Percentiles rank a stretch among this genome's conserved stretches.
phyloP scores from a whole-genome alignment of 1,284 basidiomycete genomes.

The Puccinia triticina region DNA sequence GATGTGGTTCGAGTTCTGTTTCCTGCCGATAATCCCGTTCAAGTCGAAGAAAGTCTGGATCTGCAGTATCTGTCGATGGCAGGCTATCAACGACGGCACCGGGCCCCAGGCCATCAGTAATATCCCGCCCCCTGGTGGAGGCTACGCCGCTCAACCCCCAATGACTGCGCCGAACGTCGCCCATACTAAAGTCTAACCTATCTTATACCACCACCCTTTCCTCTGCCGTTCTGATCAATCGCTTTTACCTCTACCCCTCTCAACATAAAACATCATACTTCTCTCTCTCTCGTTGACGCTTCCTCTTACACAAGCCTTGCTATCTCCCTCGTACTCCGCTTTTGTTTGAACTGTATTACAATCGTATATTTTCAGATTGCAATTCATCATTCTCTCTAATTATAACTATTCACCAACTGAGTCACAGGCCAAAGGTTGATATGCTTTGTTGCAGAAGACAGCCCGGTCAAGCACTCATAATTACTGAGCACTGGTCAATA shows the following conservation, averaged over 20 bases:
- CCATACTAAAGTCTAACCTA: conserved; percentile 18
- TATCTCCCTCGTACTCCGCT: too few relatives aligned
- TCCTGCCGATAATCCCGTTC: conserved; percentile 47
- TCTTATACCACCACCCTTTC: neutral
- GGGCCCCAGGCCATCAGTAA: neutral
- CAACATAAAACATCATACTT: neutral
- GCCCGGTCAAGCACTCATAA: too few relatives aligned
- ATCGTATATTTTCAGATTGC: neutral
- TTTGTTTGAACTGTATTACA: too few relatives aligned
- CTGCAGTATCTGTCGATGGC: conserved; percentile 45
- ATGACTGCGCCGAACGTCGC: conserved; percentile 23
- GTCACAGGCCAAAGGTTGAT: too few relatives aligned
- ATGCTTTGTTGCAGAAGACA: too few relatives aligned
- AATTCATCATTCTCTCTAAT: neutral
- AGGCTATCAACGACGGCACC: conserved; percentile 25
- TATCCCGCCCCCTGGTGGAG: conserved; percentile 21
- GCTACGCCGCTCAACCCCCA: conserved; percentile 17
- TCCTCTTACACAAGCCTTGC: too few relatives aligned
- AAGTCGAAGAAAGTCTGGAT: conserved; percentile 50
- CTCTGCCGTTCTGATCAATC: too few relatives aligned
- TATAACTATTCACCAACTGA: too few relatives aligned
- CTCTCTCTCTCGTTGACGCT: neutral
- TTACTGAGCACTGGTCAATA: too few relatives aligned
- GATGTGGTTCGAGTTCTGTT: conserved; percentile 51
- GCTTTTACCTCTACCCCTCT: too few relatives aligned